Evolutionary conservation across 2,329 filamentous ascomycete species (phyloP).

Genomic region (Hymenoscyphus albidus): DNA sequence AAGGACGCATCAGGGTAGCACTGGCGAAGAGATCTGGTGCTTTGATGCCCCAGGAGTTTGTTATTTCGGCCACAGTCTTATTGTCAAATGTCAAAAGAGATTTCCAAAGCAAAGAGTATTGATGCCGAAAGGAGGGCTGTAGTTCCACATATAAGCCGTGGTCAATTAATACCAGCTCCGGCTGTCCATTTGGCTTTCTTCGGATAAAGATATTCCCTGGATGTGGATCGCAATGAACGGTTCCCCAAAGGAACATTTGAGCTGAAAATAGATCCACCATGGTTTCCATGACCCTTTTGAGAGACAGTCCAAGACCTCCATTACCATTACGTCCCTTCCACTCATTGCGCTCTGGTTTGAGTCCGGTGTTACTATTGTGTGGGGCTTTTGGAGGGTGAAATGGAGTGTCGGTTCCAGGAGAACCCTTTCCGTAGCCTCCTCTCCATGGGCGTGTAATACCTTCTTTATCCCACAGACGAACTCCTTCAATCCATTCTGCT

Average conservation of each 20-base stretch:
- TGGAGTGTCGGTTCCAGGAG: slow-evolving; percentile 66
- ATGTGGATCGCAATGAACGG: slow-evolving; percentile 94
- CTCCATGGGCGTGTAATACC: slow-evolving; percentile 73
- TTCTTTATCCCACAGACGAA: slow-evolving; percentile 88
- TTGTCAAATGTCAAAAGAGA: slow-evolving; percentile 93
- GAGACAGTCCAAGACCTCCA: slow-evolving; percentile 78
- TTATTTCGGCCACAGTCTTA: slow-evolving; percentile 67
- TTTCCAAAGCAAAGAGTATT: slow-evolving; percentile 93
- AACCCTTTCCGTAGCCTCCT: slow-evolving; percentile 71
- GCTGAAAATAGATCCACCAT: slow-evolving; percentile 97
- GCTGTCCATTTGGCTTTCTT: slow-evolving; percentile 71
- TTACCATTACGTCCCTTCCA: slow-evolving; percentile 71
- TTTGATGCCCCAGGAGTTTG: slow-evolving; percentile 78
- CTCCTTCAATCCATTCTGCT: slow-evolving; percentile 96
- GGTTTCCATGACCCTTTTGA: slow-evolving; percentile 89
- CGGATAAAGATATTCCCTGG: slow-evolving; percentile 97
- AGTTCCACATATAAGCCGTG: slow-evolving; percentile 96
- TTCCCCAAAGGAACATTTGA: slow-evolving; percentile 96
- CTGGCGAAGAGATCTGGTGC: slow-evolving; percentile 89
- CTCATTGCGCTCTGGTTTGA: slow-evolving; percentile 76
- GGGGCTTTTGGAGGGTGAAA: slow-evolving; percentile 41
- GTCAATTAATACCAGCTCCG: slow-evolving; percentile 93
- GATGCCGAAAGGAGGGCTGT: slow-evolving; percentile 73
- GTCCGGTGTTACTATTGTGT: slow-evolving; percentile 49
- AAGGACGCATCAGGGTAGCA: slow-evolving; percentile 84